Conservation (phyloP, 305 asterid species). For the Stenogyne calaminthoides region DNA sequence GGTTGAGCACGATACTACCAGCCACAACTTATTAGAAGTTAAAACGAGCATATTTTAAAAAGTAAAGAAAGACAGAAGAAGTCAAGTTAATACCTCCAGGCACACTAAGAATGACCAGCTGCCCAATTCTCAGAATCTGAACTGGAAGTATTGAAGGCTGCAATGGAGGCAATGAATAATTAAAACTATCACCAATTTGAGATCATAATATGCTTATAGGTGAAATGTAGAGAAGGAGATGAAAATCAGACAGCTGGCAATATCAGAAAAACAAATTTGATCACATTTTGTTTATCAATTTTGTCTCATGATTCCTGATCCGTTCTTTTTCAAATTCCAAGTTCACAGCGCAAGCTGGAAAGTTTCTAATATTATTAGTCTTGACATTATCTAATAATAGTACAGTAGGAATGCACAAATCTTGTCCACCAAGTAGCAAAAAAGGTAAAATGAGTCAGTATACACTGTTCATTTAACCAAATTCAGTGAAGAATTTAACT, state of each 20-base stretch:
- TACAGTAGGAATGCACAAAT: neutral
- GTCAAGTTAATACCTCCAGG: conserved; percentile 80
- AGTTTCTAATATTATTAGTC: neutral
- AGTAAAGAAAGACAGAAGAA: conserved; percentile 19
- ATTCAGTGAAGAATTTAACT: neutral
- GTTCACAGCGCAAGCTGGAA: neutral
- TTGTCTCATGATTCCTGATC: neutral
- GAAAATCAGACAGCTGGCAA: conserved; percentile 21
- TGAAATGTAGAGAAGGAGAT: neutral
- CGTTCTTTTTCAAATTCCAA: neutral
- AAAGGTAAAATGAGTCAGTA: neutral
- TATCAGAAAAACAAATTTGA: neutral
- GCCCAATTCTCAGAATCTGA: conserved; percentile 93
- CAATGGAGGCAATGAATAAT: conserved; percentile 41
- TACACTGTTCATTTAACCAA: neutral
- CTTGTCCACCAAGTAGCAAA: neutral
- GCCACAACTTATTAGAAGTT: conserved; percentile 15
- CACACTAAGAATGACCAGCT: conserved; percentile 85
- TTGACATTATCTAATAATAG: neutral
- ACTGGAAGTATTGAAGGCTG: conserved; percentile 97
- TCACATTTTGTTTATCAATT: neutral
- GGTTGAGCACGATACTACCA: conserved; percentile 7
- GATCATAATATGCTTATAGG: conserved; percentile 6
- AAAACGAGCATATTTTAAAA: conserved; percentile 16
- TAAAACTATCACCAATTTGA: conserved; percentile 8